Evolutionary conservation across 306 rosid species (phyloP).

Genomic region (Quercus suber): DNA sequence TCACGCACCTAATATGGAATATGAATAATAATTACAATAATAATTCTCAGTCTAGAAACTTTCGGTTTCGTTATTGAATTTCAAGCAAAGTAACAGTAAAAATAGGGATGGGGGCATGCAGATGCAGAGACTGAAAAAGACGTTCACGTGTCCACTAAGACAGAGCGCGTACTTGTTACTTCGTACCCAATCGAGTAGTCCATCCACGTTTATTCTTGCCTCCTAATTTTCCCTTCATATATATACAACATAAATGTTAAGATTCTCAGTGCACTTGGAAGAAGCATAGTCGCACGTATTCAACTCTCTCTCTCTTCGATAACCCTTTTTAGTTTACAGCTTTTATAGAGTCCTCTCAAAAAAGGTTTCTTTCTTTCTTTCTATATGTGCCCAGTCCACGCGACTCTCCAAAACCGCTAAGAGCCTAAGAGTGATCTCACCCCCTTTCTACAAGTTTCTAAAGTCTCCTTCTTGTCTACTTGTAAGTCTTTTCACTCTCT

Average conservation of each 20-base stretch:
- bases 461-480: not conserved
- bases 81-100: no score
- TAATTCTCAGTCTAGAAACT: no score
- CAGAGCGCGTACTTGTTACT: not conserved
- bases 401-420: not conserved
- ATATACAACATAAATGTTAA: no score
- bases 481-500: not conserved
- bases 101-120: no score
- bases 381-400: not conserved
- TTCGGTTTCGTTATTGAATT: no score
- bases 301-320: not conserved
- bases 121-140: not conserved
- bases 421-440: not conserved
- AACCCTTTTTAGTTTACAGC: not conserved
- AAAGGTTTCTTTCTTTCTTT: not conserved
- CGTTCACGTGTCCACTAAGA: not conserved
- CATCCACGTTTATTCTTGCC: not conserved
- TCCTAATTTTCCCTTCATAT: not conserved
- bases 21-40: no score
- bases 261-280: not conserved
- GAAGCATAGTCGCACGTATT: not conserved
- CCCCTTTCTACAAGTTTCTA: not conserved
- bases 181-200: not conserved
- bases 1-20: no score
- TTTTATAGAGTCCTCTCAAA: not conserved